Percentiles rank a stretch among this genome's conserved stretches.
phyloP scores from a whole-genome alignment of 2,329 filamentous ascomycete species.

The Sporothrix pseudoabietina region DNA sequence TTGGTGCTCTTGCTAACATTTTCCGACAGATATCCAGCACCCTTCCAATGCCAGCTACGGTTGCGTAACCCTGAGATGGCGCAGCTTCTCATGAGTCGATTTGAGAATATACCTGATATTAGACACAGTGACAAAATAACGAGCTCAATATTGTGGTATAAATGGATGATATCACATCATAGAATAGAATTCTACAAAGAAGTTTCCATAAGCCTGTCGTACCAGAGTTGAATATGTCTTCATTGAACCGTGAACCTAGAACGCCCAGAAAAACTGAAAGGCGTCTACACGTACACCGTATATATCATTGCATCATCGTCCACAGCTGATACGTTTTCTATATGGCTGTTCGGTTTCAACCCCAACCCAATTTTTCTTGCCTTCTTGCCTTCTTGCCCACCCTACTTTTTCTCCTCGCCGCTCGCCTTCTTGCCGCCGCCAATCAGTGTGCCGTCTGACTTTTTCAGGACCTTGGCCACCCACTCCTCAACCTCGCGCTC shows the following conservation, averaged over 20 bases:
- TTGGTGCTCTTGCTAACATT: background rate
- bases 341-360: background rate
- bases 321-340: no score
- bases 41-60: conserved; percentile 33
- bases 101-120: background rate
- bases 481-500: conserved; percentile 65
- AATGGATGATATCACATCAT: no score
- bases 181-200: no score
- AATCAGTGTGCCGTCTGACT: conserved; percentile 48
- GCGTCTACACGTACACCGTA: background rate
- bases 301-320: background rate
- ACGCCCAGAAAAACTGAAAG: background rate
- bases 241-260: background rate
- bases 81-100: conserved; percentile 10
- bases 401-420: conserved; percentile 4
- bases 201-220: no score
- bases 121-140: background rate
- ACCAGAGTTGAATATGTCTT: conserved; percentile 8
- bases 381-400: background rate
- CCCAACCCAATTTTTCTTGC: background rate
- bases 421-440: conserved; percentile 43
- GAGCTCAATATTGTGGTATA: no score
- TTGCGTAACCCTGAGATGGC: conserved; percentile 29
- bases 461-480: conserved; percentile 59
- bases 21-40: conserved; percentile 33